Base-by-base conservation (phyloP, 2,329 filamentous ascomycete species). In the Pyrenophora tritici-repentis region DNA sequence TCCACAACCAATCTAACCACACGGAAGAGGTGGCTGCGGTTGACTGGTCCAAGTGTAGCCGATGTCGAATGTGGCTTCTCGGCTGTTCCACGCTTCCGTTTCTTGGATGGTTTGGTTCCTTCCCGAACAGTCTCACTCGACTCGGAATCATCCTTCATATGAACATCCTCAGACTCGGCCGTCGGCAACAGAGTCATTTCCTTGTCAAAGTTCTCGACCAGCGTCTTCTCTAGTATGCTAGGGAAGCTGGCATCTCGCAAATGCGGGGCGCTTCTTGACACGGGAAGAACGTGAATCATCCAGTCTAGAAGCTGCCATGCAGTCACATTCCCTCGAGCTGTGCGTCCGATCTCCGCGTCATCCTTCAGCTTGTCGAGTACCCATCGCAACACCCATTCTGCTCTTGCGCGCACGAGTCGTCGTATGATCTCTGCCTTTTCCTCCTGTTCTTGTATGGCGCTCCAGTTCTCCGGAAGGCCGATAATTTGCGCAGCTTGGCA, bases 241-340 rank as follows among this genome's bases (percentile, higher is more conserved):
- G 89, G 74, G 45, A 95, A 90, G 38, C 84, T 81, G 49, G 86
- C 80, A 50, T 91, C 86, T 17, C 84, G 85, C 6, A 96, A 79
- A 3, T 88, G 85, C 50, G 86, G 85, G 7, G 89, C 88, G 18
- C 90, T 78, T 9, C 84, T 86, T 38, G 88, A 86, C 0, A 85
- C 76, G 0, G 89, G 86, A 14, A 93, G 83, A n/a, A 84, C 76
- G 42, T 79, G 76, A 46, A 90, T 80, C 40, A 88, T 77, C 51
- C 80, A 81, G 37, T 78, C 77, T 18, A 91, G 70, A 31, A 91
- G 79, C 24, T 76, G 78, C 88, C 83, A 86, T 24, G 77, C 74
- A 38, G 64, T 63, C n/a, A 70, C 56, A 35, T 77, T 75, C 29
- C 73, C 67, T 42, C 78, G 76, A 45, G 78, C 78, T 39, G 66